Conservation (phyloP, 441 rosid genomes). For the Melastoma candidum region DNA sequence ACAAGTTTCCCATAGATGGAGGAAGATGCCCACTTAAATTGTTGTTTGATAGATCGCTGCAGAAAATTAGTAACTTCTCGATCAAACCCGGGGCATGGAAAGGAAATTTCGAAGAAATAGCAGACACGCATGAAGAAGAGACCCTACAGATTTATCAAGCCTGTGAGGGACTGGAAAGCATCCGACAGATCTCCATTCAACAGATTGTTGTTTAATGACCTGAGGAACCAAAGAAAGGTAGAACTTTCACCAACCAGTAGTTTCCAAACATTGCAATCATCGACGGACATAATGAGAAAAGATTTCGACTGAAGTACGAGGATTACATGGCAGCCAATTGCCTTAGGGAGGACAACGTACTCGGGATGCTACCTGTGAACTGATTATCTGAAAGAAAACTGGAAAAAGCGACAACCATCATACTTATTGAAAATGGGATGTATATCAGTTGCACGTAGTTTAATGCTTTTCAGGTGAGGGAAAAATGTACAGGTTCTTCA, state of each 20-base stretch:
- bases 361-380: conserved; percentile 85
- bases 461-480: neutral
- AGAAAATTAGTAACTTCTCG: conserved; percentile 14
- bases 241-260: neutral
- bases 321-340: conserved; percentile 54
- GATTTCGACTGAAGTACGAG: conserved; percentile 3
- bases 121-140: conserved; percentile 9
- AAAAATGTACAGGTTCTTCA: conserved; percentile 61
- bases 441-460: too few species aligned
- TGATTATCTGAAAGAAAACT: conserved; percentile 84
- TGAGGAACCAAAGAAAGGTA: conserved; percentile 23
- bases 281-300: conserved; percentile 5
- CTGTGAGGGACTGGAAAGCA: conserved; percentile 47
- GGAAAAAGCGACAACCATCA: conserved; percentile 38
- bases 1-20: conserved; percentile 51
- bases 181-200: conserved; percentile 88
- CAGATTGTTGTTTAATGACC: conserved; percentile 67
- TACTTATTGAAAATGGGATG: conserved; percentile 14
- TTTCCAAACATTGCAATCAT: conserved; percentile 2
- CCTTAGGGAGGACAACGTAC: conserved; percentile 51
- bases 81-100: conserved; percentile 11
- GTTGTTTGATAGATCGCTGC: conserved; percentile 77
- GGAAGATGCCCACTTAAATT: conserved; percentile 75
- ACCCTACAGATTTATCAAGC: conserved; percentile 75
- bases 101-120: conserved; percentile 5